These are phyloP conservation scores for Paecilomyces sp. DNA, from an alignment of 2,329 filamentous ascomycete genomes.

Conservation along the genomic window DNA sequence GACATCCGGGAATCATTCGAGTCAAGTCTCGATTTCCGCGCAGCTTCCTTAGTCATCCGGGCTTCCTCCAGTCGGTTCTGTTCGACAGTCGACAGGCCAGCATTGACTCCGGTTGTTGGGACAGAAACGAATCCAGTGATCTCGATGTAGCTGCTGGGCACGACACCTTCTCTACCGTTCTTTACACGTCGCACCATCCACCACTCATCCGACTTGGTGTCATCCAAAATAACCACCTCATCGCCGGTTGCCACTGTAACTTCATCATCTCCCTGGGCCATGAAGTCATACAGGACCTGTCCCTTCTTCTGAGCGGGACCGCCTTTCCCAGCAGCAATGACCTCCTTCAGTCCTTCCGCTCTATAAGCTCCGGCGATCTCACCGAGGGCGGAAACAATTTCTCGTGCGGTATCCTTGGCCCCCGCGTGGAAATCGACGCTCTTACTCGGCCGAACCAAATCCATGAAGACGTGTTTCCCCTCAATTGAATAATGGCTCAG, in stretches of 20 bases:
- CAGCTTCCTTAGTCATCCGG: conserved; percentile 71
- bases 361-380: conserved; percentile 81
- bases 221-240: conserved; percentile 84
- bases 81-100: conserved; percentile 63
- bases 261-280: conserved; percentile 93
- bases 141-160: conserved; percentile 94
- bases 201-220: conserved; percentile 93
- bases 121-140: conserved; percentile 59
- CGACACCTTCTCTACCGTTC: conserved; percentile 90
- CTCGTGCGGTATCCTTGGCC: conserved; percentile 90
- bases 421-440: conserved; percentile 96
- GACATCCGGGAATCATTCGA: conserved; percentile 47
- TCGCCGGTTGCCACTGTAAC: conserved; percentile 86
- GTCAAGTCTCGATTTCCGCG: conserved; percentile 55
- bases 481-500: conserved; percentile 98
- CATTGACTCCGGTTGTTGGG: conserved; percentile 50
- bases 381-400: conserved; percentile 81
- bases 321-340: conserved; percentile 71
- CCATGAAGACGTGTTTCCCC: conserved; percentile 95
- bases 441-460: conserved; percentile 85
- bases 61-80: conserved; percentile 75
- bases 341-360: conserved; percentile 74
- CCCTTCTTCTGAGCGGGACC: conserved; percentile 68
- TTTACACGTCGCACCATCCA: conserved; percentile 90
- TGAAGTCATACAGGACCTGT: conserved; percentile 86